phyloP scores from a whole-genome alignment of 345 rosid species.

The Citrus unshiu region DNA sequence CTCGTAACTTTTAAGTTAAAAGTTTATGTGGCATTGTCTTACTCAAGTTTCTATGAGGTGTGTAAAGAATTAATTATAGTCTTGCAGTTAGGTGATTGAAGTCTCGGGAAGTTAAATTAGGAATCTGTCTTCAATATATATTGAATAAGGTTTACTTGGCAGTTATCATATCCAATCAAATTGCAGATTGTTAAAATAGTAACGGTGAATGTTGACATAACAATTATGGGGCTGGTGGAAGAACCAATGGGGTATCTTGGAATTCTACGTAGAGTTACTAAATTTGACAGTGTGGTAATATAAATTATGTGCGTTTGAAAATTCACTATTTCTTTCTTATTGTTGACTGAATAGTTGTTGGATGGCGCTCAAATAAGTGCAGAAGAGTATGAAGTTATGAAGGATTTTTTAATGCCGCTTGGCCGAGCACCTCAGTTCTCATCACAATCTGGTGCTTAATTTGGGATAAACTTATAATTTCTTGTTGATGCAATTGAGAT shows the following conservation, averaged over 20 bases:
- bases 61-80: background rate
- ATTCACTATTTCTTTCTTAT: conserved; percentile 6
- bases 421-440: conserved; percentile 74
- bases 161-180: background rate
- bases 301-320: background rate
- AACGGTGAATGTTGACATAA: background rate
- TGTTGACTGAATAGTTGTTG: conserved; percentile 49
- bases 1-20: background rate
- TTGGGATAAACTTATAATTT: background rate
- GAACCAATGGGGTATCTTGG: background rate
- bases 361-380: conserved; percentile 55
- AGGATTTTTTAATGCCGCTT: conserved; percentile 68
- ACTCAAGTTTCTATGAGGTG: background rate
- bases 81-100: background rate
- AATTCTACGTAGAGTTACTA: background rate
- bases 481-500: background rate
- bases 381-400: conserved; percentile 83
- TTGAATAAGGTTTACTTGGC: background rate
- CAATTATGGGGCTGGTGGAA: background rate
- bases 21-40: background rate
- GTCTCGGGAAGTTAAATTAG: background rate
- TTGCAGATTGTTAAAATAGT: background rate
- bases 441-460: conserved; percentile 55
- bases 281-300: background rate
- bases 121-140: background rate